Evolutionary conservation across 768 basidiomycete genomes (phyloP), one percentile per base, ranked within the genome.

Genomic region (Cytidiella melzeri): DNA sequence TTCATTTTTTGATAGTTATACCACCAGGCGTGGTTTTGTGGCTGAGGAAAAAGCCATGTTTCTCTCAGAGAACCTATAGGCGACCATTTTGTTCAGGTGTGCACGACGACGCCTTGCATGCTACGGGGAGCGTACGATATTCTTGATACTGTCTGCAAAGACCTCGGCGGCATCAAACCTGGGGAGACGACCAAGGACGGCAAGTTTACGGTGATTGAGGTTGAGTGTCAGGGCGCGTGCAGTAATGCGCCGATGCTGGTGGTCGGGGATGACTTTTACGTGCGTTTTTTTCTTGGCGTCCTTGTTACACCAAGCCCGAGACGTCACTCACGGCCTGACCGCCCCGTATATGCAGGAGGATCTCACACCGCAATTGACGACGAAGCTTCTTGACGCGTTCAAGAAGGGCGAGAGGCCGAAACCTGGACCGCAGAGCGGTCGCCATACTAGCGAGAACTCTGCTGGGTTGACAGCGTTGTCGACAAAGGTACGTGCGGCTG

Each of bases 71-170:
- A 96, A 68, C 95, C 94, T 4, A 91, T 97, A 47, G 94, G 92
- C 23, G 71, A 87, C 58, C 77, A 97, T 66, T 97, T 98, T 62
- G 84, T 99, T 27, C 95, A 98, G 70, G 89, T 98, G 50, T 99
- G 96, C 76, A 98, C 96, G 25, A 98, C 96, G 28, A 98, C 96
- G 6, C 96, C 96, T 15, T 99, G 96, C 72, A 94, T 95, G 87
- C 77, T 99, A 28, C 76, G 80, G 53, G 95, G 94, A 42, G 93
- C 92, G 18, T 91, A 87, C 53, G 84, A 89, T 27, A 94, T 98
- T 57, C 77, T 96, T 39, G 73, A 93, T 56, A 83, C 93, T 24
- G 86, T 88, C 41, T 84, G 87, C 62, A 66, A 74, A 45, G 88
- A 96, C 60, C 80, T 98, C 19, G 87, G 87, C 42, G 84, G 83